A percentile compares a stretch with the other conserved stretches of the same genome.
These are phyloP conservation scores for Otatea glauca DNA, from an alignment of 176 grass and related monocot species.

Conservation along the genomic window DNA sequence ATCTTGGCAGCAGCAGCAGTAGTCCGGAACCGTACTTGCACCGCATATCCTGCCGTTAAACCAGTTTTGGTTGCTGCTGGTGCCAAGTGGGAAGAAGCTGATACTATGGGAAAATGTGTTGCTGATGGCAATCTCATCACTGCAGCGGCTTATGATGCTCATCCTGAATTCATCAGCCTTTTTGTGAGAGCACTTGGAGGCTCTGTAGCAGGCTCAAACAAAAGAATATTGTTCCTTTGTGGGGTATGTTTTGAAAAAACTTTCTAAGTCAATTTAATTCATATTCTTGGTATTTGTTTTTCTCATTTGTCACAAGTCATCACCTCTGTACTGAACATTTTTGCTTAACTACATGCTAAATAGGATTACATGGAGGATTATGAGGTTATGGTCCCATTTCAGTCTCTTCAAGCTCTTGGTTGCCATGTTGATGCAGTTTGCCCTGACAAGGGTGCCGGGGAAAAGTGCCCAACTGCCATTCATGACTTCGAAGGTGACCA, in stretches of 20 bases:
- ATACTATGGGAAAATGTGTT: conserved; percentile 63
- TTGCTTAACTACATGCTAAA: conserved; percentile 4
- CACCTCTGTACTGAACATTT: neutral
- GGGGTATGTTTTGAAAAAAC: conserved; percentile 62
- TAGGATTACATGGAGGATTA: conserved; percentile 99
- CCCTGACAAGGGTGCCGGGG: conserved; percentile 66
- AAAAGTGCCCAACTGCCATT: conserved; percentile 86
- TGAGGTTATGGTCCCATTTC: conserved; percentile 96
- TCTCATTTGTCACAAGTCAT: neutral
- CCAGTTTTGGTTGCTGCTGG: conserved; percentile 83
- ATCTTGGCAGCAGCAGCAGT: conserved; percentile 82
- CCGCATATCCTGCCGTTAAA: conserved; percentile 68
- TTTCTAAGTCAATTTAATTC: neutral
- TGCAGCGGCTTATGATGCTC: conserved; percentile 63
- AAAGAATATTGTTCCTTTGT: conserved; percentile 84
- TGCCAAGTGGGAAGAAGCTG: conserved; percentile 81
- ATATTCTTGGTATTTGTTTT: neutral
- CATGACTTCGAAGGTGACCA: conserved; percentile 98
- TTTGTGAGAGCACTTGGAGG: conserved; percentile 91
- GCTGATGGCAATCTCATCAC: conserved; percentile 75
- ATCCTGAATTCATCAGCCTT: conserved; percentile 81
- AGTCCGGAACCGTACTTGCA: conserved; percentile 64
- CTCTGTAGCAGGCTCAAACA: conserved; percentile 69
- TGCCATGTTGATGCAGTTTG: conserved; percentile 81
- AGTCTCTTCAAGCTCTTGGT: conserved; percentile 91